Evolutionary conservation across 2,329 filamentous ascomycete genomes (phyloP), one percentile per base, ranked within the genome.

Genomic region (Verticillium albo-atrum): DNA sequence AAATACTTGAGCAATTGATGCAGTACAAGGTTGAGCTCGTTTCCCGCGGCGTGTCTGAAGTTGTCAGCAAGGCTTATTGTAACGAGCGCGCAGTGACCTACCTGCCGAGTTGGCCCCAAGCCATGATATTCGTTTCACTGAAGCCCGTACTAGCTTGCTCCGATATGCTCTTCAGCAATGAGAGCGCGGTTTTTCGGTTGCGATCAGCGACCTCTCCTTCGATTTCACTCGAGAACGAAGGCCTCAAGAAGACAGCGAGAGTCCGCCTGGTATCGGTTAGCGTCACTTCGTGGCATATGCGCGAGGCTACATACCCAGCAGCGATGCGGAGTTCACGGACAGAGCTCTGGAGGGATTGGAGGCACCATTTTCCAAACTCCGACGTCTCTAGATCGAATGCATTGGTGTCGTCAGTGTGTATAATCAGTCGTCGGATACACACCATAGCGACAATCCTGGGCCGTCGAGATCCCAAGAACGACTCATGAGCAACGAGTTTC

Each of bases 1-100:
- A 98, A 79, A 69, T 95, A 97, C 60, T 96, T 90, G 9, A 97
- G 81, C 6, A 98, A 82, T 64, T 90, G 88, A 59, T 96, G 82
- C 30, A 99, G 78, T 25, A 95, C 89, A 57, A 97, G 84, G 66
- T 95, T 95, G 58, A 97, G 83, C 70, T 97, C 92, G 63, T 94
- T 87, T 62, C 95, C 91, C 17, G 86, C 83, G 52, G 90, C 89
- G 10, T 89, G 82, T 60, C 86, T 88, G 57, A 1, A 28, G 17
- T 50, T 66, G 23, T 60, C 34, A 60, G 30, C 57, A 30, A n/a
- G n/a, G n/a, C 10, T 25, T 12, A n/a, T 32, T 20, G 4, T 14
- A 20, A 25, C 20, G n/a, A 25, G 5, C 17, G 20, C 9, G 20
- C n/a, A 28, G 50, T n/a, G 7, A 70, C 77, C 66, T 76, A 88